Percentiles rank a stretch among this genome's conserved stretches.
phyloP scores from a whole-genome alignment of 495 filamentous ascomycete species.

The Entonaema liquescens region DNA sequence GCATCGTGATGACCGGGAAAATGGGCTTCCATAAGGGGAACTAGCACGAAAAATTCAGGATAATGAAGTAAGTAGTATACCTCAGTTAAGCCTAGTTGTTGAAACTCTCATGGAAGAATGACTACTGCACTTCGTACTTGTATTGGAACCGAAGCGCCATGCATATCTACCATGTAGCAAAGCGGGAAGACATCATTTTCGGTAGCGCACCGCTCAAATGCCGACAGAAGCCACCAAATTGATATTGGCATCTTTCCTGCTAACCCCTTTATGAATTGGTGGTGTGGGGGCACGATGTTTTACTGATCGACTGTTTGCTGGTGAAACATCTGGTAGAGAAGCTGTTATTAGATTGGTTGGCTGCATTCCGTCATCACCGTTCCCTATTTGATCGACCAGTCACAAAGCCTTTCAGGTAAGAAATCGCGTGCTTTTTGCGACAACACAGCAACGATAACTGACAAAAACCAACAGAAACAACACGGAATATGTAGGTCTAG shows the following conservation, averaged over 20 bases:
- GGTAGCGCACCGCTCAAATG: conserved; percentile 37
- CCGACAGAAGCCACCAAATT: conserved; percentile 32
- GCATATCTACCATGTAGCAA: not conserved
- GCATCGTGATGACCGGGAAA: conserved; percentile 27
- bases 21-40: conserved; percentile 18
- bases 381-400: conserved; percentile 26
- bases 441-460: not conserved
- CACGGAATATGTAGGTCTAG: not conserved
- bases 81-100: conserved; percentile 29
- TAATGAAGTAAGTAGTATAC: conserved; percentile 15
- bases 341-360: conserved; percentile 28
- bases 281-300: conserved; percentile 33
- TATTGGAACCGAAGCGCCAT: not conserved
- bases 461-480: not conserved
- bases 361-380: conserved; percentile 32
- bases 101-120: conserved; percentile 6
- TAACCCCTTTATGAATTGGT: conserved; percentile 25
- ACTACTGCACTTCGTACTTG: not conserved
- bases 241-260: conserved; percentile 20
- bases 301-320: conserved; percentile 33
- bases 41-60: conserved; percentile 15
- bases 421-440: conserved; percentile 36
- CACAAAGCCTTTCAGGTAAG: conserved; percentile 15
- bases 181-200: conserved; percentile 13
- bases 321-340: conserved; percentile 31